Base-by-base conservation (phyloP, 2,329 filamentous ascomycete genomes). In the Parascedosporium putredinis region DNA sequence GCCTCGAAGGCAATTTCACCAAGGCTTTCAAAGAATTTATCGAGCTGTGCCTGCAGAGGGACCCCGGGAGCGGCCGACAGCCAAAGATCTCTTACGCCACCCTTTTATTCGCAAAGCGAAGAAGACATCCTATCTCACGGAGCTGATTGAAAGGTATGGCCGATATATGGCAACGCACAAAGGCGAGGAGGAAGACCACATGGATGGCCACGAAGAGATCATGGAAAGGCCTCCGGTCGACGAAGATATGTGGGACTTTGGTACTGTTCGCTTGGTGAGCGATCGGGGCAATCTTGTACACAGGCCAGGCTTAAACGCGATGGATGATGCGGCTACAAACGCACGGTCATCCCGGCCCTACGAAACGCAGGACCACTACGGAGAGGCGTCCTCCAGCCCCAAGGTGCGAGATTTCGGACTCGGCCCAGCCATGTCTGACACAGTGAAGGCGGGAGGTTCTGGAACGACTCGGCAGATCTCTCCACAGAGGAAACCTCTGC, bases 191-290 rank as follows among this genome's bases (percentile, higher is more conserved):
- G 80, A 86, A 1, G 71, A 75, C 24, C 54, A 58, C 18, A 64
- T 62, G 58, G 81, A 86, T 20, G 74, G 72, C 7, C 73, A 78
- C 33, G 74, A 79, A 44, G 69, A 73, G 10, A 71, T 77, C 34
- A 54, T 71, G 1, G 76, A 83, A 51, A 76, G 85, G 29, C 67
- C 72, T 55, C 69, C 68, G 16, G 70, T 78, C 6, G 76, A 84
- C 54, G 88, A 96, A 63, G 93, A 97, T 64, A 80, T 97, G 62
- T 98, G 93, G 93, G 93, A 98, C 65, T 98, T 98, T 70, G 93
- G 93, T 40, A 98, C 93, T 0, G 88, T 98, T 48, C 79, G 90
- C 51, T 83, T 94, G 5, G 82, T 84, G n/a, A 79, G 77, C 27
- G 80, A 83, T 49, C 76, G 79, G 24, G 81, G 82, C 53, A 75